These are phyloP conservation scores for Paramecium biaurelia DNA, from an alignment of 73 alveolate genomes.

Conservation along the genomic window DNA sequence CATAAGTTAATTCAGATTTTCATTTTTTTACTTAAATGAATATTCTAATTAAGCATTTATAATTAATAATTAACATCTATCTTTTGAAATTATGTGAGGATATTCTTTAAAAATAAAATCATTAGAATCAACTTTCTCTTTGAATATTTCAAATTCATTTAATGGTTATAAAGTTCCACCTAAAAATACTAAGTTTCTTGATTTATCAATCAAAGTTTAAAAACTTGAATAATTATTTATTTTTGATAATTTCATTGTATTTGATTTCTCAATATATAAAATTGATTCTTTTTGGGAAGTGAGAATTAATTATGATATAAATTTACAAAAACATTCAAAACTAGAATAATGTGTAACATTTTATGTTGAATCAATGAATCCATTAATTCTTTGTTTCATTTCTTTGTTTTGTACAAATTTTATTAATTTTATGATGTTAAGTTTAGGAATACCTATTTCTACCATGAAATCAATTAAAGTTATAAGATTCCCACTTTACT, in stretches of 20 bases:
- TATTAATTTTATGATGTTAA: background rate
- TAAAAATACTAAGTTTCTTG: slow-evolving; percentile 71
- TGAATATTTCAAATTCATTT: slow-evolving; percentile 83
- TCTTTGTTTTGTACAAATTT: background rate
- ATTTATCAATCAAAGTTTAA: slow-evolving; percentile 59
- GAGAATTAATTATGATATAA: background rate
- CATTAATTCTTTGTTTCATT: slow-evolving; percentile 8
- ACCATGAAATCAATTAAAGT: background rate
- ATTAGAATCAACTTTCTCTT: slow-evolving; percentile 54
- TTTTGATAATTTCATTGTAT: background rate
- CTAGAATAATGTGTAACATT: background rate
- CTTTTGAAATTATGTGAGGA: slow-evolving; percentile 82
- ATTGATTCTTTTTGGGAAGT: background rate
- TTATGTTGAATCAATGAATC: slow-evolving; percentile 10
- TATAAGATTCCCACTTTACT: background rate
- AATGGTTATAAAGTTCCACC: slow-evolving; percentile 95
- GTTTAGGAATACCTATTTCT: background rate
- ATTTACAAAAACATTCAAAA: background rate
- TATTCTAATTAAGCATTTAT: slow-evolving; percentile 61
- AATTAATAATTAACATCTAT: slow-evolving; percentile 70
- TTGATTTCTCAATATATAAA: background rate
- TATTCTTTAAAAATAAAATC: slow-evolving; percentile 73
- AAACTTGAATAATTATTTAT: background rate
- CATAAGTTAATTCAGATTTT: slow-evolving; percentile 64
- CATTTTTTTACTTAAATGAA: slow-evolving; percentile 60